Evolutionary conservation across 129 eudicot genomes (phyloP).

Genomic region (Flaveria ramosissima): DNA sequence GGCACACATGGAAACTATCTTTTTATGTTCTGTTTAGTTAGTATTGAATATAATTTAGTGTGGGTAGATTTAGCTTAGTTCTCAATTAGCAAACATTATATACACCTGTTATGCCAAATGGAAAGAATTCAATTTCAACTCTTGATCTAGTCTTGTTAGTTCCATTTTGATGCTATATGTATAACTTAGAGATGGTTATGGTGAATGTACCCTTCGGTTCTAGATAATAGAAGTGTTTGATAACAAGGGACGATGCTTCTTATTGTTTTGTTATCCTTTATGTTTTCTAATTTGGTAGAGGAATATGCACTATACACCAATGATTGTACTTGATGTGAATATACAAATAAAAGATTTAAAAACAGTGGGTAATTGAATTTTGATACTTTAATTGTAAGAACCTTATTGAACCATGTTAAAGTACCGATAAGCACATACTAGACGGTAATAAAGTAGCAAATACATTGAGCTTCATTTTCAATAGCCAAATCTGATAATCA

Average conservation of each 20-base stretch:
- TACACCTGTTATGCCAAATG: neutral
- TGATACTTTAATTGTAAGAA: conserved; percentile 3
- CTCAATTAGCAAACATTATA: neutral
- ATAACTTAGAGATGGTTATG: neutral
- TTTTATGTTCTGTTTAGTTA: neutral
- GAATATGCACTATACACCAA: neutral
- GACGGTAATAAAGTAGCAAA: neutral
- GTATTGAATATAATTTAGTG: neutral
- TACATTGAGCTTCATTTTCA: neutral
- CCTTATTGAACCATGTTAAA: neutral
- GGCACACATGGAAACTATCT: neutral
- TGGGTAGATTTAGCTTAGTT: neutral
- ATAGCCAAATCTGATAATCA: neutral
- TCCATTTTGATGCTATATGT: neutral
- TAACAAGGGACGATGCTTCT: neutral
- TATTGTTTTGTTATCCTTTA: neutral
- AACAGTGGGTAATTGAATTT: neutral
- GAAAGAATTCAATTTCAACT: neutral
- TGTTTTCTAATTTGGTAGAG: neutral
- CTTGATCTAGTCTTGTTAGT: conserved; percentile 6
- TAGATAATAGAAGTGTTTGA: neutral
- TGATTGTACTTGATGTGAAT: neutral
- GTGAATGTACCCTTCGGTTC: neutral
- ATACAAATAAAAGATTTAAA: neutral
- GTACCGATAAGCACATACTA: neutral